These are phyloP conservation scores for Fusarium anguioides DNA, from an alignment of 2,329 filamentous ascomycete species.

Conservation along the genomic window DNA sequence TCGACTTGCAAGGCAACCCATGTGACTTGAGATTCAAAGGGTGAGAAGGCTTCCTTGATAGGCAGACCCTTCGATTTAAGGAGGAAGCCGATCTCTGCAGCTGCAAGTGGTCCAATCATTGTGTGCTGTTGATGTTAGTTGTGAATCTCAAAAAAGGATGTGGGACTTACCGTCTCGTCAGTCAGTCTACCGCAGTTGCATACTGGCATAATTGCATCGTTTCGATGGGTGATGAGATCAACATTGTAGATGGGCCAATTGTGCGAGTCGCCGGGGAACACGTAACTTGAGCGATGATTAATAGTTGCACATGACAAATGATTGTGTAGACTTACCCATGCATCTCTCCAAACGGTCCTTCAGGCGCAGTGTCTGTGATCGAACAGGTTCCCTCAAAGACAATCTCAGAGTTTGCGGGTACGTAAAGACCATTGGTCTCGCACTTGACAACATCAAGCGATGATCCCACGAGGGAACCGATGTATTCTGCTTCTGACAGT, in stretches of 20 bases:
- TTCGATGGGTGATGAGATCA: constrained; percentile 27
- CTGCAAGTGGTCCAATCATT: constrained; percentile 35
- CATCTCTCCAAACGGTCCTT: constrained; percentile 63
- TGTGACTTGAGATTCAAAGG: constrained; percentile 59
- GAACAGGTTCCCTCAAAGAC: constrained; percentile 59
- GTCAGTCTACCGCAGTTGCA: constrained; percentile 25
- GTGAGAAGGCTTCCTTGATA: constrained; percentile 56
- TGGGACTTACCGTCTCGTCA: constrained; percentile 1
- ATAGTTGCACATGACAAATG: neutral
- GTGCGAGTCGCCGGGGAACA: neutral
- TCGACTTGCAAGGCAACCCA: constrained; percentile 67
- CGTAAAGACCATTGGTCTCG: constrained; percentile 59
- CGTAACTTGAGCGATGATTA: neutral
- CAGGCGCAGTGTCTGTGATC: constrained; percentile 50
- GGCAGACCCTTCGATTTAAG: constrained; percentile 50
- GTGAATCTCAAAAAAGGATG: rapidly evolving
- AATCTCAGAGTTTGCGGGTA: constrained; percentile 63
- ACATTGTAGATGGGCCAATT: constrained; percentile 19
- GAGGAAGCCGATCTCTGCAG: constrained; percentile 4
- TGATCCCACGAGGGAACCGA: constrained; percentile 58
- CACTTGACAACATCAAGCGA: constrained; percentile 62
- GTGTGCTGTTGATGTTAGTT: constrained; percentile 19
- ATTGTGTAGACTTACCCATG: constrained; percentile 27
- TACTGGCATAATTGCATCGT: constrained; percentile 27
- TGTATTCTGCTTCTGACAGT: constrained; percentile 59